Percentiles rank a stretch among this genome's conserved stretches.
Conservation (phyloP, 371 early-diverging fungal species). For the Furculomyces boomerangus region DNA sequence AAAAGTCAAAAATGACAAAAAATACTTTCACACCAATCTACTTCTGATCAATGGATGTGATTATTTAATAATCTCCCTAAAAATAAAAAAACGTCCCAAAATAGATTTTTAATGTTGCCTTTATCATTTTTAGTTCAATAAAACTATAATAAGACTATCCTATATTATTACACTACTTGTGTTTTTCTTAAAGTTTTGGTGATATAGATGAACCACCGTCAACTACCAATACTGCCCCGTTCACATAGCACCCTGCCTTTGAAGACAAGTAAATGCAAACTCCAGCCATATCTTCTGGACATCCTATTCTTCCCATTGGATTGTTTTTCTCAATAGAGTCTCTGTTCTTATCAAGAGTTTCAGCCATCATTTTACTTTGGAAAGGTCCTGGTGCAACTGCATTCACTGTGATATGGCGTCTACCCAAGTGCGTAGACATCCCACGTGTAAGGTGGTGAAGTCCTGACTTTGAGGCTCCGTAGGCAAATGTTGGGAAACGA, state of each 20-base stretch:
- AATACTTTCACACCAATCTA: not conserved
- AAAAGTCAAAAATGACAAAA: not conserved
- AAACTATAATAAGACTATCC: too few relatives aligned
- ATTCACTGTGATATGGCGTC: constrained; percentile 56
- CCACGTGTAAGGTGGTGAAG: constrained; percentile 54
- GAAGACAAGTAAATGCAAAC: constrained; percentile 54
- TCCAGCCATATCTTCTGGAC: constrained; percentile 75
- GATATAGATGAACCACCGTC: constrained; percentile 56
- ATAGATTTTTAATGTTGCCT: too few relatives aligned
- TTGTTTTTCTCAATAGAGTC: constrained; percentile 33
- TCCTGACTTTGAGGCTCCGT: constrained; percentile 61
- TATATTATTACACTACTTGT: too few relatives aligned
- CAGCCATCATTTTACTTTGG: constrained; percentile 71
- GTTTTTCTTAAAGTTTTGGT: constrained; percentile 28
- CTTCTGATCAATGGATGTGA: not conserved
- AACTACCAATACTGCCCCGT: constrained; percentile 61
- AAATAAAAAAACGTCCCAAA: not conserved
- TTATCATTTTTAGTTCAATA: too few relatives aligned
- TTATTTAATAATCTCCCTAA: not conserved
- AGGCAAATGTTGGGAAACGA: constrained; percentile 45
- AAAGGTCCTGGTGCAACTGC: constrained; percentile 84
- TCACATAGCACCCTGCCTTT: constrained; percentile 61
- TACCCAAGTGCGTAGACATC: constrained; percentile 43
- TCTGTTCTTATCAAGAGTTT: constrained; percentile 34
- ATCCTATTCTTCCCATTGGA: constrained; percentile 61